Conservation (phyloP, 2,329 filamentous ascomycete genomes). For the Ascochyta viciae-villosae region DNA sequence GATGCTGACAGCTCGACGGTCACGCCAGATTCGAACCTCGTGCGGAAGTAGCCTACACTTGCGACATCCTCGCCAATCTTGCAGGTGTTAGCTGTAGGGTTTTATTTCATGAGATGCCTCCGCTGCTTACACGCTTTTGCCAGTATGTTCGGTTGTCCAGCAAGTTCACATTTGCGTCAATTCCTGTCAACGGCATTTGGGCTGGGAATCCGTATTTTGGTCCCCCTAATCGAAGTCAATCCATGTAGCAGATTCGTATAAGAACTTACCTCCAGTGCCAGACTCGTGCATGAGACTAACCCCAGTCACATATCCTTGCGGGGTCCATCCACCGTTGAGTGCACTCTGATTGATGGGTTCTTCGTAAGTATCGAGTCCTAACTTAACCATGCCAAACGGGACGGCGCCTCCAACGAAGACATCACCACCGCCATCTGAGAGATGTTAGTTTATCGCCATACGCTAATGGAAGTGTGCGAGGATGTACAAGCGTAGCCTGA, state of each 20-base stretch:
- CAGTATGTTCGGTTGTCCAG: conserved; percentile 53
- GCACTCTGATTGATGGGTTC: conserved; percentile 44
- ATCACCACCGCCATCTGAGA: conserved; percentile 49
- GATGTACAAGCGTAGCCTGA: conserved; percentile 47
- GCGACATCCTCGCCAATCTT: conserved; percentile 42
- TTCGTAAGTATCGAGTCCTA: conserved; percentile 51
- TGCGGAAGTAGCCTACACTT: conserved; percentile 48
- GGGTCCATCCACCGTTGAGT: conserved; percentile 52
- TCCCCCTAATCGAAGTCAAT: conserved; percentile 17
- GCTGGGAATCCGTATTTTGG: conserved; percentile 52
- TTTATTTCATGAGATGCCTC: not conserved
- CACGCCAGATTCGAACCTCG: conserved; percentile 45
- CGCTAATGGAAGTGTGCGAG: not conserved
- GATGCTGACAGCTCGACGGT: conserved; percentile 46
- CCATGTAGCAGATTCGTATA: no score
- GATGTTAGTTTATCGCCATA: conserved; percentile 6
- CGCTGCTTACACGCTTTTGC: conserved; percentile 39
- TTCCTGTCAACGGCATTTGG: conserved; percentile 52
- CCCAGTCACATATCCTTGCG: conserved; percentile 49
- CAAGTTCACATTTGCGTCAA: conserved; percentile 51
- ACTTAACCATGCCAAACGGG: conserved; percentile 52
- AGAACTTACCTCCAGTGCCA: conserved; percentile 36
- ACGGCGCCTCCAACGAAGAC: conserved; percentile 49
- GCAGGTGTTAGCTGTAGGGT: not conserved
- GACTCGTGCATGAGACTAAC: conserved; percentile 51